Evolutionary conservation across 2,329 filamentous ascomycete species (phyloP), one percentile per base, ranked within the genome.

Genomic region (Bipolaris gigantea): DNA sequence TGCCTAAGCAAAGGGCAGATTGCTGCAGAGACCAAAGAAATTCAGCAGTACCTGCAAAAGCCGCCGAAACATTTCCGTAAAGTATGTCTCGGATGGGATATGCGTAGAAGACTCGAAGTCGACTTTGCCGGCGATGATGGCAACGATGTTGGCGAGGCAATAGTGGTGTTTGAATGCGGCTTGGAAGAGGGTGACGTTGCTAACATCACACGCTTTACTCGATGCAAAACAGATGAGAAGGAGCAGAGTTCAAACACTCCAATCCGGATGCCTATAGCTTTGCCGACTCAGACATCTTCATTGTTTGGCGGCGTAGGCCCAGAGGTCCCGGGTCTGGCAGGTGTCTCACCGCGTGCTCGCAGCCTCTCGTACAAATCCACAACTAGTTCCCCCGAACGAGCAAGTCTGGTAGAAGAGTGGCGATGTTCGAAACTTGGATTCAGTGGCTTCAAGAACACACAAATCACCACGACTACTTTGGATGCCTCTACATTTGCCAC

Each of bases 61-160:
- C 87, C 85, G 62, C 92, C 93, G 4, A 83, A 85, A 36, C 85
- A 95, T 63, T 96, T 96, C 71, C 85, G 87, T 19, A 87, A 86
- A 65, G 79, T 85, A 1, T 97, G 89, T 67, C 78, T 89, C 53
- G 89, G 89, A 2, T 97, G 94, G 93, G 90, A 97, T 67, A 97
- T 97, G 92, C 86, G 86, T 48, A 85, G 92, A 56, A 86, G 80
- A 57, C 78, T 97, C 2, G 88, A 94, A 65, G 90, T 96, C 2
- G 94, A 99, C 69, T 97, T 97, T 75, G 89, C 89, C 36, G 86
- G 85, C 18, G 90, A 92, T 61, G 89, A 94, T 74, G 84, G 85
- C n/a, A 79, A 84, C 50, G 84, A 86, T 44, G 87, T 86, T 23
- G 92, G 92, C 18, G 93, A 97, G 73, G 82, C 81, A 15, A 78